These are phyloP conservation scores for Crithidia bombi DNA, from an alignment of 208 protist genomes.

Conservation along the genomic window DNA sequence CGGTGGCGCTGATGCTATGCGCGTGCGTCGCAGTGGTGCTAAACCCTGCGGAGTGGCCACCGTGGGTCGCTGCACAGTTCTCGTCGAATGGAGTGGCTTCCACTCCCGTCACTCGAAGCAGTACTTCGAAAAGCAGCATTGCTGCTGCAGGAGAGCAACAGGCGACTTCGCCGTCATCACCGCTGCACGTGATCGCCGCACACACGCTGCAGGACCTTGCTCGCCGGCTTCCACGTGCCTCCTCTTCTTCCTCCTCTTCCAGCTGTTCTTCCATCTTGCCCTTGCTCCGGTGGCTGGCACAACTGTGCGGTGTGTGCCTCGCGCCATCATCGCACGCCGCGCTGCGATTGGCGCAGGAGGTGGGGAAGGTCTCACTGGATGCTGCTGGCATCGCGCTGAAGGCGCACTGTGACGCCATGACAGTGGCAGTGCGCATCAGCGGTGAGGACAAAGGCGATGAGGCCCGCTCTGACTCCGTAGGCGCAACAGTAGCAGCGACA, in stretches of 20 bases:
- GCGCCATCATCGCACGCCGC: slow-evolving; percentile 28
- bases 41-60: slow-evolving; percentile 35
- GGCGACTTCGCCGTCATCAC: slow-evolving; percentile 5
- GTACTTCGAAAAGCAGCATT: not conserved
- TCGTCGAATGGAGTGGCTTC: slow-evolving; percentile 14
- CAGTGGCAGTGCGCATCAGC: not conserved
- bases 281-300: slow-evolving; percentile 26
- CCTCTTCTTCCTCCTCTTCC: not conserved
- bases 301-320: slow-evolving; percentile 46
- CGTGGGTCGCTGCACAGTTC: slow-evolving; percentile 34
- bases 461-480: not conserved
- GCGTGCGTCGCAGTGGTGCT: slow-evolving; percentile 48
- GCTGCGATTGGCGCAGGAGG: slow-evolving; percentile 30
- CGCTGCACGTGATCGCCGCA: slow-evolving; percentile 21
- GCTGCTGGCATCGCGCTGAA: slow-evolving; percentile 23
- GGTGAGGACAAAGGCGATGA: not conserved
- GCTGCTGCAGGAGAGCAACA: not conserved
- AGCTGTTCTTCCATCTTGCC: not conserved
- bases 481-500: not conserved
- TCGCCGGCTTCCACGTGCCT: slow-evolving; percentile 2
- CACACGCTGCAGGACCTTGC: slow-evolving; percentile 13
- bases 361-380: slow-evolving; percentile 16
- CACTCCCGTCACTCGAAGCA: not conserved
- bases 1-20: slow-evolving; percentile 34
- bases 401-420: slow-evolving; percentile 19